Percentiles rank a stretch among this genome's conserved stretches.
Evolutionary conservation across 371 early-diverging fungal genomes (phyloP).

Genomic region (Funneliformis caledonium): DNA sequence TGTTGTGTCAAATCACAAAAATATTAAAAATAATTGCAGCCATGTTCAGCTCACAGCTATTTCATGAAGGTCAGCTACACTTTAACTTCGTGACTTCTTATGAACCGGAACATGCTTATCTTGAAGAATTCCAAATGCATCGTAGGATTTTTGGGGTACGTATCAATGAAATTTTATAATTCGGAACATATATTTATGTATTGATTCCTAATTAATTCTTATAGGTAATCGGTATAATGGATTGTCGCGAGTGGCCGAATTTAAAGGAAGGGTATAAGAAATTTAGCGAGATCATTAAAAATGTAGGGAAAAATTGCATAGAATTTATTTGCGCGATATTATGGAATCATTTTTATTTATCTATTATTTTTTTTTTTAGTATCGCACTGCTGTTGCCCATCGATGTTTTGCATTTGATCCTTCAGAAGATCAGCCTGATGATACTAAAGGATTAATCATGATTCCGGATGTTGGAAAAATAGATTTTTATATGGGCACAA

Average conservation of each 20-base stretch:
- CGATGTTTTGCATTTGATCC: conserved; percentile 88
- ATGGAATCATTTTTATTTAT: not conserved
- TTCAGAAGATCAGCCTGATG: conserved; percentile 70
- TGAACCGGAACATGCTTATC: conserved; percentile 65
- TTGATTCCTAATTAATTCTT: not conserved
- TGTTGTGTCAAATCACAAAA: not conserved
- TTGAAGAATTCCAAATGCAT: conserved; percentile 82
- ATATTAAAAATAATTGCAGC: conserved; percentile 10
- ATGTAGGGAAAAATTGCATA: conserved; percentile 53
- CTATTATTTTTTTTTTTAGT: conserved; percentile 50
- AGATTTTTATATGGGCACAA: conserved; percentile 74
- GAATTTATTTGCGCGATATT: not conserved
- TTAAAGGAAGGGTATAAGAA: conserved; percentile 65
- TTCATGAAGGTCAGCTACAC: conserved; percentile 74
- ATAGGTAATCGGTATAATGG: conserved; percentile 84
- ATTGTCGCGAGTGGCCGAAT: conserved; percentile 76
- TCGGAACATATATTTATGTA: not conserved
- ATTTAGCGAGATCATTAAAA: conserved; percentile 64
- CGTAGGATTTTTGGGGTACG: conserved; percentile 77
- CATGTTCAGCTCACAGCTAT: conserved; percentile 38
- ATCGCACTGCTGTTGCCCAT: conserved; percentile 72
- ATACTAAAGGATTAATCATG: conserved; percentile 77
- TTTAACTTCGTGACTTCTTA: conserved; percentile 77
- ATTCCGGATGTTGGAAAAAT: conserved; percentile 84
- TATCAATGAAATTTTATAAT: not conserved